phyloP scores from a whole-genome alignment of 192 early-diverging fungal species.

The Backusella mclennaniae region DNA sequence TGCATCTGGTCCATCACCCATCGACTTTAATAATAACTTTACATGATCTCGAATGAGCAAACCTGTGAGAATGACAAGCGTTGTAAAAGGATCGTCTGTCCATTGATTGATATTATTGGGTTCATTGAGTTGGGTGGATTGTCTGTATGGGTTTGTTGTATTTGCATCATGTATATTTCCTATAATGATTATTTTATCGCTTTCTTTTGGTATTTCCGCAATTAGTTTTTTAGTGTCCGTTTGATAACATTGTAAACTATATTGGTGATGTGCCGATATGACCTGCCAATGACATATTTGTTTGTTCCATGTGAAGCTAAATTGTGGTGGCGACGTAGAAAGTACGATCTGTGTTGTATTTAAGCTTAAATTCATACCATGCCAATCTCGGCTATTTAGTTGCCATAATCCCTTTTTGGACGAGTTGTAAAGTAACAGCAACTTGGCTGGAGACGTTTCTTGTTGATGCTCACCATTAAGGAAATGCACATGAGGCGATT shows the following conservation, averaged over 20 bases:
- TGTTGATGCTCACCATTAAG: not conserved
- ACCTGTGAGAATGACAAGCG: not conserved
- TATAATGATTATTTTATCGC: not conserved
- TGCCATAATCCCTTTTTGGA: not conserved
- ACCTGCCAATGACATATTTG: slow-evolving; percentile 15
- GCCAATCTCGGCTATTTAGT: slow-evolving; percentile 7
- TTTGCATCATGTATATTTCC: not conserved
- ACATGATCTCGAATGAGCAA: slow-evolving; percentile 9
- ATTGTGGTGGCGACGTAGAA: slow-evolving; percentile 12
- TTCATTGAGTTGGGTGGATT: not conserved
- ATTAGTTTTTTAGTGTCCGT: slow-evolving; percentile 9
- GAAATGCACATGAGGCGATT: not conserved
- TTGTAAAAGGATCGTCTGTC: slow-evolving; percentile 13
- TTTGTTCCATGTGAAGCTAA: slow-evolving; percentile 15
- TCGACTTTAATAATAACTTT: not conserved
- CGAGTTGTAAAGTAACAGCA: not conserved
- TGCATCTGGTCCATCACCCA: slow-evolving; percentile 5
- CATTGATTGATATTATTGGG: not conserved
- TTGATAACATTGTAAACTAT: not conserved
- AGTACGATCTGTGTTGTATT: not conserved
- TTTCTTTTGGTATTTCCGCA: slow-evolving; percentile 3
- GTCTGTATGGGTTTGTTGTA: slow-evolving; percentile 5
- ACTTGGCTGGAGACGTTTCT: not conserved
- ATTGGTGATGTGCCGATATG: not conserved
- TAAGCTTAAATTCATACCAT: slow-evolving; percentile 12